Conservation (phyloP, 331 rosid species). For the Rosa hybrid region DNA sequence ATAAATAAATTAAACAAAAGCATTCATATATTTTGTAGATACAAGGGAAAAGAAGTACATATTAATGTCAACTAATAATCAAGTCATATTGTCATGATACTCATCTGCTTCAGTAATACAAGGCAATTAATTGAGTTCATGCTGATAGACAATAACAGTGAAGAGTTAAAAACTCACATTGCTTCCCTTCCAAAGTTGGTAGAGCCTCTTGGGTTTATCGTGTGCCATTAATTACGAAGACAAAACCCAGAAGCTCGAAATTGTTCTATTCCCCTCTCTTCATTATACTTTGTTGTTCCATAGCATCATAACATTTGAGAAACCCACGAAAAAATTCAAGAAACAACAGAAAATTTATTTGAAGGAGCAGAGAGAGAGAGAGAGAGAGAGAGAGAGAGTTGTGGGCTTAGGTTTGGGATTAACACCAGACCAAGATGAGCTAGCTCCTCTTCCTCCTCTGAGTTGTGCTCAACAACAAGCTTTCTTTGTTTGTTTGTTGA, state of each 20-base stretch:
- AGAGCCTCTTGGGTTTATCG: slow-evolving; percentile 56
- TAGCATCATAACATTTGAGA: slow-evolving; percentile 13
- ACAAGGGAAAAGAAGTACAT: not conserved
- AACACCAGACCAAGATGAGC: slow-evolving; percentile 13
- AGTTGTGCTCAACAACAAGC: not conserved
- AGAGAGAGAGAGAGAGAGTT: slow-evolving; percentile 13
- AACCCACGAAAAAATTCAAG: slow-evolving; percentile 10
- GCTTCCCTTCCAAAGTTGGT: slow-evolving; percentile 89
- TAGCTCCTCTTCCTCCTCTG: not conserved
- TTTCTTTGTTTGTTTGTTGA: not conserved
- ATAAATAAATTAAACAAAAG: not conserved
- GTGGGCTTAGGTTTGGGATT: slow-evolving; percentile 7
- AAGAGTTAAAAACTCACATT: slow-evolving; percentile 58
- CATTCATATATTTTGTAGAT: not conserved
- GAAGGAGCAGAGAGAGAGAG: slow-evolving; percentile 1
- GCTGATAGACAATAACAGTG: slow-evolving; percentile 12
- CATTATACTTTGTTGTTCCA: slow-evolving; percentile 31
- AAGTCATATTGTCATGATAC: not conserved
- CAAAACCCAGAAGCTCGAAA: slow-evolving; percentile 27
- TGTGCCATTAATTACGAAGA: slow-evolving; percentile 31
- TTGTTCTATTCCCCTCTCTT: slow-evolving; percentile 22
- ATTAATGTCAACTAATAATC: not conserved
- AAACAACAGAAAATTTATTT: not conserved
- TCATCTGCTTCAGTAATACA: not conserved
- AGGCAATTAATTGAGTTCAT: not conserved